Evolutionary conservation across 2,329 filamentous ascomycete species (phyloP), one percentile per base, ranked within the genome.

Genomic region (Nemania sp.): DNA sequence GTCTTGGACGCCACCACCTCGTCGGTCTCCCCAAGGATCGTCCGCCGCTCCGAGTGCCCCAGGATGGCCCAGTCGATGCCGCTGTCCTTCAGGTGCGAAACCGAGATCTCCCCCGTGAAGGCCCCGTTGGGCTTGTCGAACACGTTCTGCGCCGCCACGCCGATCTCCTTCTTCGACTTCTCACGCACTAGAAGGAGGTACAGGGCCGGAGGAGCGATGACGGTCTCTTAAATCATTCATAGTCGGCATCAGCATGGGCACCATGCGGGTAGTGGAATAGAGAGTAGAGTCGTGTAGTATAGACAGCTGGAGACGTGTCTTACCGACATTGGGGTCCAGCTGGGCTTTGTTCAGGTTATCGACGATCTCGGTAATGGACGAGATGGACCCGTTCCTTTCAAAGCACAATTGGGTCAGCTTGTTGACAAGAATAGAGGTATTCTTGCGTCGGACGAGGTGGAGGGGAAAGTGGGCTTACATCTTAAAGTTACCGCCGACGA

Each of bases 401-500:
- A 36, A 33, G 20, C 22, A 24, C 49, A 46, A 42, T 41, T 17
- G 22, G 48, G 48, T 62, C 40, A 48, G 46, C 54, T 37, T n/a
- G 23, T 34, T 31, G 30, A 36, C 49, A 50, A 44, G 43, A 14
- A 9, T 49, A 46, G 30, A 24, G 47, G 45, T 55, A 60, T 61
- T 58, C 12, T 37, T 19, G 1, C 5, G 8, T 15, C 26, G 3
- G 12, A 9, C 31, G 3, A 20, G 22, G 9, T 54, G 61, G 62
- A 60, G 64, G 28, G 28, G n/a, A 60, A 56, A 58, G 56, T 66
- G 57, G 19, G 74, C 82, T 72, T 79, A 96, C 92, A 97, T 97
- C 84, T 99, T 97, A 82, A 97, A 97, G 88, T 99, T 99, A 73
- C 92, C 92, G 76, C 92, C 92, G 75, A 96, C 90, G 76, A 96